Conservation (phyloP, 2,329 filamentous ascomycete genomes). For the Daldinia sp. region DNA sequence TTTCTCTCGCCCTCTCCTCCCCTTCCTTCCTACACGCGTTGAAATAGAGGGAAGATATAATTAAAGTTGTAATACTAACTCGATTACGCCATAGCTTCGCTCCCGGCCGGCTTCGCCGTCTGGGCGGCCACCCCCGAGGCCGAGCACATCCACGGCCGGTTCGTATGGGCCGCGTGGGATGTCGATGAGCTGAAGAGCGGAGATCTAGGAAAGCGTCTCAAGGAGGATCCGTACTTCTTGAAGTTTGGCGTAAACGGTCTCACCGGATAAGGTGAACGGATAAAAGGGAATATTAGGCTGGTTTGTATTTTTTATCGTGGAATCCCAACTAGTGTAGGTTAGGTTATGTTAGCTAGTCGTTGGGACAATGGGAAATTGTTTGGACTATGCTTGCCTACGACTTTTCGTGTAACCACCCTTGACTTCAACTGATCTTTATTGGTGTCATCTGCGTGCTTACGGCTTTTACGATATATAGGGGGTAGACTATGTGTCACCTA, state of each 20-base stretch:
- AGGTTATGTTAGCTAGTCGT: too few relatives aligned
- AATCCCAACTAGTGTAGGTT: neutral
- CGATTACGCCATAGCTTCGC: conserved; percentile 33
- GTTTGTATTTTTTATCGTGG: neutral
- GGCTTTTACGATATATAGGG: neutral
- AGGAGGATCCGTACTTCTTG: conserved; percentile 43
- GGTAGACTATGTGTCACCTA: neutral
- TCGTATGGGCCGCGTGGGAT: conserved; percentile 57
- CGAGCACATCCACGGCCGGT: conserved; percentile 54
- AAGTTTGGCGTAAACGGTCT: conserved; percentile 44
- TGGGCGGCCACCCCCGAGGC: conserved; percentile 57
- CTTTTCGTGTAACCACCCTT: neutral
- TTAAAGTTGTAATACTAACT: too few relatives aligned
- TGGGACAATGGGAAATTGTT: neutral
- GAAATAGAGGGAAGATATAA: too few relatives aligned
- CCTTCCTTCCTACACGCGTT: neutral
- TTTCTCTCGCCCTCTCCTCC: neutral
- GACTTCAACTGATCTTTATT: too few relatives aligned
- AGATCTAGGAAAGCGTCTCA: conserved; percentile 45
- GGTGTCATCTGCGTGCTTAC: neutral
- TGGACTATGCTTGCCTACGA: neutral
- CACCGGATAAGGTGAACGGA: neutral
- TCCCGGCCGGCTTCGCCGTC: conserved; percentile 54
- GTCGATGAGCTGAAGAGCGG: conserved; percentile 54
- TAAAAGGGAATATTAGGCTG: neutral